These are phyloP conservation scores for Adansonia rubrostipa DNA, from an alignment of 441 rosid genomes.

Conservation along the genomic window DNA sequence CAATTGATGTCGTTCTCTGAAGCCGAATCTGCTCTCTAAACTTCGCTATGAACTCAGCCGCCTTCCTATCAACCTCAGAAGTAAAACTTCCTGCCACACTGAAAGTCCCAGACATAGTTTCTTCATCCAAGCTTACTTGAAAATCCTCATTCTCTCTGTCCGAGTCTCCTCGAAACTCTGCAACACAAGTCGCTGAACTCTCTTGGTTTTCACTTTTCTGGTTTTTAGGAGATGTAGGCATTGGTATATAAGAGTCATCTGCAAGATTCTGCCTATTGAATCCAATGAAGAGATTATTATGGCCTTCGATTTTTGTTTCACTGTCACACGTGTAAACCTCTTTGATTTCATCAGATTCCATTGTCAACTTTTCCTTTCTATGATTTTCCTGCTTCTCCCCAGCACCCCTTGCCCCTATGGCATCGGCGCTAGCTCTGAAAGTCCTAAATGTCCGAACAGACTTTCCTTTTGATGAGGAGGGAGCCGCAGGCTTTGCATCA, in stretches of 20 bases:
- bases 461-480: constrained; percentile 49
- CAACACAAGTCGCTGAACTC: constrained; percentile 32
- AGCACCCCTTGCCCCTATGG: constrained; percentile 23
- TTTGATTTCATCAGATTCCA: constrained; percentile 28
- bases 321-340: constrained; percentile 22
- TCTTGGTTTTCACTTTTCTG: constrained; percentile 36
- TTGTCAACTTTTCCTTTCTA: constrained; percentile 27
- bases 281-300: constrained; percentile 18
- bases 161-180: neutral
- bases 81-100: constrained; percentile 52
- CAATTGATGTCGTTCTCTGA: constrained; percentile 67
- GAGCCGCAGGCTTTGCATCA: too few relatives aligned
- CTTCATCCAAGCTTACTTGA: constrained; percentile 38
- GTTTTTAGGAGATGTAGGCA: constrained; percentile 27
- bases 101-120: constrained; percentile 31
- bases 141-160: constrained; percentile 35
- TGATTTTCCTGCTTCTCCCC: constrained; percentile 30
- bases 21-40: constrained; percentile 84
- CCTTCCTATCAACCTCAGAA: constrained; percentile 82
- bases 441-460: constrained; percentile 81
- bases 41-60: constrained; percentile 88
- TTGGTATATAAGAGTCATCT: constrained; percentile 18
- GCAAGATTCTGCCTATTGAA: constrained; percentile 30
- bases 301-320: constrained; percentile 29
- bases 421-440: constrained; percentile 39